Base-by-base conservation (phyloP, 129 eudicot genomes). In the Saposhnikovia divaricata region DNA sequence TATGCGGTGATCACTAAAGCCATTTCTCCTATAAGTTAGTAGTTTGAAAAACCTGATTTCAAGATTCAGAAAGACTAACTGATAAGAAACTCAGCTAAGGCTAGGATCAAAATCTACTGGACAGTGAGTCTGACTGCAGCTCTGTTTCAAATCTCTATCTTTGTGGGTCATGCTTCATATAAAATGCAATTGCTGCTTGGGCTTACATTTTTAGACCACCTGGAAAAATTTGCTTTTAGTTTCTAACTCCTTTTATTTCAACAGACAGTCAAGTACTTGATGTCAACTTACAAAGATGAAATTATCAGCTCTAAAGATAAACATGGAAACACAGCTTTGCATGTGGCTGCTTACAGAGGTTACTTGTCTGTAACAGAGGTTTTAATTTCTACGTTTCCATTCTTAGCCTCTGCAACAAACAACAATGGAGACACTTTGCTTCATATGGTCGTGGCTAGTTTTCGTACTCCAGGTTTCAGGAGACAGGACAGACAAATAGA, bases 381-480 rank as follows among this genome's bases (percentile, higher is more conserved):
- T 66, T 89, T 95, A 47, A 50, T 85, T 8, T 80, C 84, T 1
- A 77, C 88, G 11, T 87, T 90, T 39, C 97, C 93, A 0, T 78
- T 89, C 3, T 75, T 75, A 19, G 80, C 83, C 68, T 69, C 88
- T 40, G 57, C 69, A 66, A 83, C 87, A 45, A 95, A 95, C 91
- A 86, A 81, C 27, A 77, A 81, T 38, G 97, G 98, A 5, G 93
- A 95, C 87, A 90, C 93, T 11, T 89, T 95, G 72, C 91, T 95
- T 73, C 98, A 95, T 85, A 85, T 90, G 86, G 93, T 91, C 0
- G 88, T 95, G 16, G 89, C 98, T 3, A 96, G 98, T 74, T 95
- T 92, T 81, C 75, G 82, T 42, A 82, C 87, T 73, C 98, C 94
- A 0, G 89, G 91, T 15, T 92, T 95, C 87, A 86, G 89, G n/a